Evolutionary conservation across 1,284 basidiomycete genomes (phyloP), one percentile per base, ranked within the genome.

Genomic region (Thelephora terrestris): DNA sequence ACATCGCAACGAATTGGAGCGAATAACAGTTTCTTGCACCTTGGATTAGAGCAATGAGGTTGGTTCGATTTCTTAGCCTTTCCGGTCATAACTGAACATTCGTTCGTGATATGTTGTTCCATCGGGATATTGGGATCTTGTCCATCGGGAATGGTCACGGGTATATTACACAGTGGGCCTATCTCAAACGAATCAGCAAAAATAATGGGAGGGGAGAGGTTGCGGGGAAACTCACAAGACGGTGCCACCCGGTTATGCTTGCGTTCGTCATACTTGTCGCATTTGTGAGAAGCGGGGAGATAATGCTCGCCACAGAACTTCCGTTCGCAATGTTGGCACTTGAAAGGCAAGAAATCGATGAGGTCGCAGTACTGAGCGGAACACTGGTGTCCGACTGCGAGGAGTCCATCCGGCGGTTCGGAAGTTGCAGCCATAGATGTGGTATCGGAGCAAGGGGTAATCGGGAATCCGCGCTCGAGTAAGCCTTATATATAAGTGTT

Each of bases 271-370:
- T 82, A 88, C 54, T 81, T 72, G 9, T 73, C 61, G 59, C 87
- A 87, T 21, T 64, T 68, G 57, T 90, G 86, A 3, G 70, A 70
- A 20, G 71, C 66, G 7, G 81, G 81, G 50, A 72, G 74, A 64
- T 80, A 88, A 59, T 90, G 86, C 9, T 87, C 83, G 43, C 77
- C 75, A 55, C 87, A 90, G 64, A 79, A 90, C 0, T 71, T 69
- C 20, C 72, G 62, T 14, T 69, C 60, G 59, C 85, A 89, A 57
- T 86, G 81, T 46, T 83, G 77, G 61, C 86, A 88, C 64, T 80
- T 83, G 71, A 87, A 83, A 0, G 86, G 85, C n/a, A 90, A 67
- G 57, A 87, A 90, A 67, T 90, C 87, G 58, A 88, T 71, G 53
- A 85, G 73, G 25, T 70, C 63, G 64, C 86, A 90, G 2, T 73